Conservation (phyloP, 2,329 filamentous ascomycete species). For the Periconia digitata region DNA sequence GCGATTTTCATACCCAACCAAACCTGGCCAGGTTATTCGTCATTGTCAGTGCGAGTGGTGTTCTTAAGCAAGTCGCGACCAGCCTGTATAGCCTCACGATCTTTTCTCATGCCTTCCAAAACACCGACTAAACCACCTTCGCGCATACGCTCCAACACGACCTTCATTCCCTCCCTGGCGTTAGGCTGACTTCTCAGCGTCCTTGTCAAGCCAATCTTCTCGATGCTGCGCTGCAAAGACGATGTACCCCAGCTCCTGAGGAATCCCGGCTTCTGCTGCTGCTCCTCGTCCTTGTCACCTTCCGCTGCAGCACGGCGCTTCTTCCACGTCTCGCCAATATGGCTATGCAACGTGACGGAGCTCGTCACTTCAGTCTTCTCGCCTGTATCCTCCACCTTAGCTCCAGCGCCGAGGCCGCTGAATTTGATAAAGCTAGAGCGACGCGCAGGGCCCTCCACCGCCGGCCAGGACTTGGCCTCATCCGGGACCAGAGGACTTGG, state of each 20-base stretch:
- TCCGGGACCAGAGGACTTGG: conserved; percentile 29
- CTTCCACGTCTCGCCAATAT: conserved; percentile 68
- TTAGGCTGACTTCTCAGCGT: conserved; percentile 78
- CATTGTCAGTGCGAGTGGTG: conserved; percentile 11
- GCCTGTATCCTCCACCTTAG: conserved; percentile 31
- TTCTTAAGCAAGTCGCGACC: conserved; percentile 20
- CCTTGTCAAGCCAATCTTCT: conserved; percentile 74
- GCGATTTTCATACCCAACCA: not conserved
- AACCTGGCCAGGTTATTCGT: conserved; percentile 18
- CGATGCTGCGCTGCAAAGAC: conserved; percentile 77
- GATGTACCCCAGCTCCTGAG: conserved; percentile 66
- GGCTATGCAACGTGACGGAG: conserved; percentile 72
- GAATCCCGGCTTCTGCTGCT: conserved; percentile 56
- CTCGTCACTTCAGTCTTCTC: conserved; percentile 68
- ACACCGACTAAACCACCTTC: conserved; percentile 68
- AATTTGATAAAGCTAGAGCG: conserved; percentile 38
- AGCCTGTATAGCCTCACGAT: conserved; percentile 50
- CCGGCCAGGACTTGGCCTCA: conserved; percentile 30
- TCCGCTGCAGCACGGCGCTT: conserved; percentile 48
- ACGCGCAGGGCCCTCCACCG: conserved; percentile 32
- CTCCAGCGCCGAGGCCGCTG: conserved; percentile 21
- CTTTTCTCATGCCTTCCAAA: conserved; percentile 69
- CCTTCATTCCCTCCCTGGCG: conserved; percentile 79
- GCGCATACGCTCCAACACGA: conserved; percentile 73
- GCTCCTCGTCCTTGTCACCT: conserved; percentile 48